Evolutionary conservation across 306 rosid genomes (phyloP), one percentile per base, ranked within the genome.

Genomic region (Vigna mungo): DNA sequence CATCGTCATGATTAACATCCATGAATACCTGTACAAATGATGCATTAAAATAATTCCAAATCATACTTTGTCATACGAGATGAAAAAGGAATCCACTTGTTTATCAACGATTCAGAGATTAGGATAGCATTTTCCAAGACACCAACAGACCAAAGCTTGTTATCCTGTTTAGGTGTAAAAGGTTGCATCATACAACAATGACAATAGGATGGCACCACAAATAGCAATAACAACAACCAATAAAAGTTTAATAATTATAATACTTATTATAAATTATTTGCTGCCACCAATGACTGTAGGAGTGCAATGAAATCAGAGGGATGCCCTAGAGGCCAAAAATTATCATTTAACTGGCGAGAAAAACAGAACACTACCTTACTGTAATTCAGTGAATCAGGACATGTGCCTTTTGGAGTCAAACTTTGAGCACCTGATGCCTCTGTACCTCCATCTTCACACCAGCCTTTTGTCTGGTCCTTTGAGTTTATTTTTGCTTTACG

Each of bases 401-500:
- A 66, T 67, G 85, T 54, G 81, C 87, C 92, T 83, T 80, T 86
- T 0, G 77, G 65, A 65, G 87, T 68, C 80, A 83, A 60, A 80
- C 77, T 87, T 79, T 80, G 97, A 63, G 87, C 81, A 84, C 61
- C 78, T 49, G 89, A 71, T 44, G 85, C 86, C 77, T 92, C 96
- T 4, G 77, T 68, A 80, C 84, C 90, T 73, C 90, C 97, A 85
- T 94, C 96, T 76, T 94, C 98, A 70, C 89, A 49, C 97, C 93
- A 94, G 61, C 86, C 80, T 84, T 90, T 94, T 52, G 90, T 66
- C 68, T 92, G 98, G 88, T 94, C 98, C 81, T 94, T 94, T 9
- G 87, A 89, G 80, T 85, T 94, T 74, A 87, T 79, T 87, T 95
- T 95, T 72, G 99, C 99, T 89, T 92, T 92, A 34, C 99, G 93